Evolutionary conservation across 1,284 basidiomycete species (phyloP).

Genomic region (Malassezia obtusa): DNA sequence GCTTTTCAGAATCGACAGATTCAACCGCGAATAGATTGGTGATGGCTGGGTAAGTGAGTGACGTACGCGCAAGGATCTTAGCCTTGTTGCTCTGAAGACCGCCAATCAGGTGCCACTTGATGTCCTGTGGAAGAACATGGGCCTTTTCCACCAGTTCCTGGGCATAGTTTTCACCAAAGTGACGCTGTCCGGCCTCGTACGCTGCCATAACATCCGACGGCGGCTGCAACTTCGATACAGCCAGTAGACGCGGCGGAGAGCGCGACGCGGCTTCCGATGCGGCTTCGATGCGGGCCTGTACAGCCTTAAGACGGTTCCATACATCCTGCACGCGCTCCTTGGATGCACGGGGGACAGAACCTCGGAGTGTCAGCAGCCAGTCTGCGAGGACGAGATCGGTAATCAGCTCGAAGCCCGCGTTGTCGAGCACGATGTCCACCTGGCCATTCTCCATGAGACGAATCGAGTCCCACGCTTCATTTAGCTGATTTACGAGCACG

Average conservation of each 20-base stretch:
- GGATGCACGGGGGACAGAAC: conserved; percentile 1
- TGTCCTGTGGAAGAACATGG: conserved; percentile 33
- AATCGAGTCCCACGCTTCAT: conserved; percentile 65
- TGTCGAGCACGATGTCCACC: conserved; percentile 84
- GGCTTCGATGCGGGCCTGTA: background rate
- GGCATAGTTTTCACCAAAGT: conserved; percentile 97
- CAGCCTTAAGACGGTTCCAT: background rate
- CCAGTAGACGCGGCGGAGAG: conserved; percentile 57
- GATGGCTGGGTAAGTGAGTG: conserved; percentile 56
- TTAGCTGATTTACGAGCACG: conserved; percentile 76
- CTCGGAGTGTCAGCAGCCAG: conserved; percentile 52
- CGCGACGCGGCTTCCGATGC: background rate
- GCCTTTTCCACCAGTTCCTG: conserved; percentile 77
- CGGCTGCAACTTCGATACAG: conserved; percentile 91
- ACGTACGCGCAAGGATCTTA: conserved; percentile 72
- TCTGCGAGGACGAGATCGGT: conserved; percentile 92
- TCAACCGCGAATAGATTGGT: conserved; percentile 82
- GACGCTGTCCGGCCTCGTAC: conserved; percentile 58
- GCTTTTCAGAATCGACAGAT: conserved; percentile 77
- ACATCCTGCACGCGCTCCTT: background rate
- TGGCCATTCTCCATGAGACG: conserved; percentile 56
- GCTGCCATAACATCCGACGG: conserved; percentile 68
- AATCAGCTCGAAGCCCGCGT: conserved; percentile 84
- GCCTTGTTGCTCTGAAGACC: conserved; percentile 89
- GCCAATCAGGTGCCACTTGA: conserved; percentile 92